Percentiles rank a stretch among this genome's conserved stretches.
phyloP scores from a whole-genome alignment of 2,329 filamentous ascomycete species.

The Pseudopyrenochaeta lycopersici region DNA sequence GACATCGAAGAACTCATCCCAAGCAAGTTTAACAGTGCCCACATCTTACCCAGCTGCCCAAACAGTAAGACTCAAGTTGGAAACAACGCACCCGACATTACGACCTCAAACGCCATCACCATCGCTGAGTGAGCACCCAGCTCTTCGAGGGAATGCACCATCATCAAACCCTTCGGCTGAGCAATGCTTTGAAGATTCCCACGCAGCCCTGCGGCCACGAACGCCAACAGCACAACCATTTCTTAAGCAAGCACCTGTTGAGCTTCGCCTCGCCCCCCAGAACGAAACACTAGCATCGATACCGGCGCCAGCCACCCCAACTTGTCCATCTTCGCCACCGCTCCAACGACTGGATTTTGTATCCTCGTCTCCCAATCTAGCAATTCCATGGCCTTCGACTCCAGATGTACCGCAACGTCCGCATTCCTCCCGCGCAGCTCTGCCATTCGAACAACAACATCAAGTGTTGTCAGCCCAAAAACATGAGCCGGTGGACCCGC shows the following conservation, averaged over 20 bases:
- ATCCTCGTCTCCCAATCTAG: constrained; percentile 10
- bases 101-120: constrained; percentile 19
- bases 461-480: not conserved
- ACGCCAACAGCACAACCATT: constrained; percentile 2
- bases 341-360: constrained; percentile 10
- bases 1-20: constrained; percentile 2
- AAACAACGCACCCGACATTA: constrained; percentile 24
- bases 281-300: constrained; percentile 1
- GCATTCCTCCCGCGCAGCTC: constrained; percentile 3
- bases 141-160: constrained; percentile 1
- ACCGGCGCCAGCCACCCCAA: not conserved
- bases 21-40: constrained; percentile 8
- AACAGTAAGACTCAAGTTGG: constrained; percentile 11
- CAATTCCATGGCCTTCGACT: constrained; percentile 21
- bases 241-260: not conserved
- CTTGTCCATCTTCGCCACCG: constrained; percentile 1
- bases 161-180: not conserved
- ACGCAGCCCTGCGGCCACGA: constrained; percentile 23
- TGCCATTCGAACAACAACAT: not conserved
- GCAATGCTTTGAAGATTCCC: constrained; percentile 9
- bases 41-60: constrained; percentile 3
- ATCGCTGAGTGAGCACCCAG: constrained; percentile 5
- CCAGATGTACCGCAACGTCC: constrained; percentile 12
- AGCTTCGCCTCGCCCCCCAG: not conserved
- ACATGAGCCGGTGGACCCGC: not conserved